Base-by-base conservation (phyloP, 176 grass and related monocot genomes). In the Carex cristatella region DNA sequence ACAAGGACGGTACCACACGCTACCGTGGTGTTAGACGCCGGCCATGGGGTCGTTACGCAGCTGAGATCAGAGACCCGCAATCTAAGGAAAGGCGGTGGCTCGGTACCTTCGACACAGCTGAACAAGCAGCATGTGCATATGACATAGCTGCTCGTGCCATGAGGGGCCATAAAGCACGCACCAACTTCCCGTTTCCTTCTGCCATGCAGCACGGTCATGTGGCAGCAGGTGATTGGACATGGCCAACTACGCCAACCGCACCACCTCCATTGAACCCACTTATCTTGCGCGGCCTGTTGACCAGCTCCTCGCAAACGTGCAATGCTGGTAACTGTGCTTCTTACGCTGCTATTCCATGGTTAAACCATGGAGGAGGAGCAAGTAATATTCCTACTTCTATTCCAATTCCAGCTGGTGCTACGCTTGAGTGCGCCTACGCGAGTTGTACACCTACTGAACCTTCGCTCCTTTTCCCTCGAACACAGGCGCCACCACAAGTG, bases 81-180 rank as follows among this genome's bases (percentile, higher is more conserved):
- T 91, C 96, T 68, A 99, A 95, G 83, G 96, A 92, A 81, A 90
- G 96, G 19, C 90, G 91, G 9, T 99, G 96, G 96, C 91, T 99
- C 4, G 96, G 96, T 58, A 99, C 96, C 14, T 99, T 95, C 81
- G 96, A 99, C 88, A 99, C 96, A 8, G 96, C 96, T 31, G 96
- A 99, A 72, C 93, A 99, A 89, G 96, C 96, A 0, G 96, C 96
- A 60, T 95, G 90, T 83, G 96, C 96, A 40, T 99, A 99, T 83
- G 96, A 99, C 81, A 84, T 95, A 74, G 96, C 96, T 2, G 96
- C 96, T 70, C 93, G 93, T 53, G 94, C 90, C 87, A 95, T 95
- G 93, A 93, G 96, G 12, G 96, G 96, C 18, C 81, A 75, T 61
- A 99, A 95, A 87, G 96, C 96, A 31, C 96, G 93, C 72, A 99